Evolutionary conservation across 2,329 filamentous ascomycete genomes (phyloP).

Genomic region (Aspergillus cejpii): DNA sequence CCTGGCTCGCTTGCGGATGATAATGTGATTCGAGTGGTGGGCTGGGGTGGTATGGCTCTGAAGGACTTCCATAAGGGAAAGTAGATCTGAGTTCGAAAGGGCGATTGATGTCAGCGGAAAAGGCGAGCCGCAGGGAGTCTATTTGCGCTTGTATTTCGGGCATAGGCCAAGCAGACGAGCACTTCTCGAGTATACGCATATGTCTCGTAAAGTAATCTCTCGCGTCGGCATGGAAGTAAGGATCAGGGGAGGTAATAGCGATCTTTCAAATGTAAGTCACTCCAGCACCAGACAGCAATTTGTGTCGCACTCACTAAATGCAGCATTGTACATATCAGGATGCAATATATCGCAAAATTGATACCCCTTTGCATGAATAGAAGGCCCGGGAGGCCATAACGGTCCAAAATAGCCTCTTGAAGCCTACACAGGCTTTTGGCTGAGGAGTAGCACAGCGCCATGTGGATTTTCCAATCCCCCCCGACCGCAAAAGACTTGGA

Average conservation of each 20-base stretch:
- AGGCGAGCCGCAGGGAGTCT: slow-evolving; percentile 79
- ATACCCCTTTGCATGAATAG: slow-evolving; percentile 90
- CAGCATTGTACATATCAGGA: slow-evolving; percentile 85
- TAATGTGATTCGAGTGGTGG: slow-evolving; percentile 50
- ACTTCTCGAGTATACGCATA: slow-evolving; percentile 87
- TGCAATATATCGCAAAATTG: slow-evolving; percentile 89
- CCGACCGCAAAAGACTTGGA: slow-evolving; percentile 65
- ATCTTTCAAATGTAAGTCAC: slow-evolving; percentile 51
- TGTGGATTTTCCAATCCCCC: slow-evolving; percentile 78
- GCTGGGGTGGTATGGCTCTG: slow-evolving; percentile 55
- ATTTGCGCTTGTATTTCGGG: slow-evolving; percentile 86
- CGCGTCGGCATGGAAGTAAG: slow-evolving; percentile 76
- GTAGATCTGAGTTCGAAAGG: slow-evolving; percentile 83
- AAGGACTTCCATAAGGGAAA: slow-evolving; percentile 80
- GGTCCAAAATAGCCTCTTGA: slow-evolving; percentile 72
- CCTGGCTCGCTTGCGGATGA: slow-evolving; percentile 46
- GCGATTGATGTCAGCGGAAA: slow-evolving; percentile 76
- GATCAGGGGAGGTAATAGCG: slow-evolving; percentile 86
- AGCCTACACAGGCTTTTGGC: slow-evolving; percentile 79
- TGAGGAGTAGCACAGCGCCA: slow-evolving; percentile 76
- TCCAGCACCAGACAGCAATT: not conserved
- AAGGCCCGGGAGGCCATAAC: slow-evolving; percentile 71
- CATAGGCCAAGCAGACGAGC: slow-evolving; percentile 76
- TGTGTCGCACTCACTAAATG: slow-evolving; percentile 65
- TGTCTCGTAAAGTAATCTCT: slow-evolving; percentile 85